Evolutionary conservation across 1,284 basidiomycete genomes (phyloP).

Genomic region (Apiotrichum mycotoxinovorans): DNA sequence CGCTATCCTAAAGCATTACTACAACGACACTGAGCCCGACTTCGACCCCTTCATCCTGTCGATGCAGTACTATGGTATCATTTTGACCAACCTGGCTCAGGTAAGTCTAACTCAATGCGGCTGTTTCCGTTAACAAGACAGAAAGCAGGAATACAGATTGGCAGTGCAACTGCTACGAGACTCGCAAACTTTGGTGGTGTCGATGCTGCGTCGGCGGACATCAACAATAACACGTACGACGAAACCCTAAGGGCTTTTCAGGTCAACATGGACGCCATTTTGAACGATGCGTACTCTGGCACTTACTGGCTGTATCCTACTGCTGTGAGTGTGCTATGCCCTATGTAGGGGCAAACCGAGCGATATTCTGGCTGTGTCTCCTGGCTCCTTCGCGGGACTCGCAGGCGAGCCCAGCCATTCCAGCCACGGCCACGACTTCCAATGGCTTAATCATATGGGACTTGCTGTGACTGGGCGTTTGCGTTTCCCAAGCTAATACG

Average conservation of each 20-base stretch:
- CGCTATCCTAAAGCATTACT: background rate
- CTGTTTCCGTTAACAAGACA: no score
- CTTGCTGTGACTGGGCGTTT: no score
- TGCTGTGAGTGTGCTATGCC: conserved; percentile 25
- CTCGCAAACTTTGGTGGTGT: background rate
- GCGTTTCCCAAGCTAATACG: background rate
- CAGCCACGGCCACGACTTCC: no score
- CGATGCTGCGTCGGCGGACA: background rate
- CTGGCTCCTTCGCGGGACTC: no score
- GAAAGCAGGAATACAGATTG: no score
- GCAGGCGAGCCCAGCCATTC: no score
- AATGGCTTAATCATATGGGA: no score
- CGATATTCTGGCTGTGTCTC: background rate
- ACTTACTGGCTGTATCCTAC: conserved; percentile 33
- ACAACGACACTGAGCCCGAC: background rate
- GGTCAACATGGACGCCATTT: background rate
- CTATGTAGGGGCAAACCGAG: background rate
- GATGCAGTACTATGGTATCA: background rate
- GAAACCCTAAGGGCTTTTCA: background rate
- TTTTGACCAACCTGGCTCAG: background rate
- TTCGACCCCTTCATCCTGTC: background rate
- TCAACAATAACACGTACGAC: conserved; percentile 15
- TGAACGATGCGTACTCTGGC: conserved; percentile 13
- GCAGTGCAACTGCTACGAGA: background rate
- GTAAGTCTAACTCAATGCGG: no score